Base-by-base conservation (phyloP, 2,329 filamentous ascomycete genomes). In the Aspergillus sp. region DNA sequence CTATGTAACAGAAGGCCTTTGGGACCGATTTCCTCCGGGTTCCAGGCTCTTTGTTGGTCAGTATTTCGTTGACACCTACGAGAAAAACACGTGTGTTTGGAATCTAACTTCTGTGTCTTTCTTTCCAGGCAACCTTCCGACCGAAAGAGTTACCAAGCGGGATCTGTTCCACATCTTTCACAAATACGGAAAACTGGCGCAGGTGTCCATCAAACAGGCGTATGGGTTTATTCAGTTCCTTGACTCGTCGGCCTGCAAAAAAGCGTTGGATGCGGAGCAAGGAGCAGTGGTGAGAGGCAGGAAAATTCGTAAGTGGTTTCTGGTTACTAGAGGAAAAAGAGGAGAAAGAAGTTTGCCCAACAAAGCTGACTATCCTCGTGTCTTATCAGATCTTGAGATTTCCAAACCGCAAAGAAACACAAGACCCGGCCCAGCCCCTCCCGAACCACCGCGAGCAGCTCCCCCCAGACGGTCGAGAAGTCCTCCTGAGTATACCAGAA, bases 191-290 rank as follows among this genome's bases (percentile, higher is more conserved):
- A 84, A 83, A 51, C 74, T 98, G 41, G 91, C 90, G 2, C 93
- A 98, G 64, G 93, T 97, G 50, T 94, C 89, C 1, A 88, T 97
- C 57, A 97, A 97, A 67, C 89, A 93, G 55, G 90, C 90, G 1
- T 97, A 95, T 67, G 93, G 93, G 1, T 98, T 97, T 63, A 89
- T 97, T 33, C 93, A 97, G 64, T 98, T 94, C 55, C 78, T 95
- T 54, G 83, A 88, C 29, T 72, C 82, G 3, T 75, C 78, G 2
- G 84, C 91, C 60, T 94, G 89, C 53, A 75, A 79, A 47, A 75
- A 76, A 41, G 91, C 91, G 4, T 77, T 97, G 57, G 76, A 85
- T 33, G 77, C 77, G 33, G 82, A 96, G 51, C 88, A 97, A 67
- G 88, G 87, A 7, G 79, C 81, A 36, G 80, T 88, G 53, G 81